phyloP scores from a whole-genome alignment of 192 early-diverging fungal species.

The Podila clonocystis region DNA sequence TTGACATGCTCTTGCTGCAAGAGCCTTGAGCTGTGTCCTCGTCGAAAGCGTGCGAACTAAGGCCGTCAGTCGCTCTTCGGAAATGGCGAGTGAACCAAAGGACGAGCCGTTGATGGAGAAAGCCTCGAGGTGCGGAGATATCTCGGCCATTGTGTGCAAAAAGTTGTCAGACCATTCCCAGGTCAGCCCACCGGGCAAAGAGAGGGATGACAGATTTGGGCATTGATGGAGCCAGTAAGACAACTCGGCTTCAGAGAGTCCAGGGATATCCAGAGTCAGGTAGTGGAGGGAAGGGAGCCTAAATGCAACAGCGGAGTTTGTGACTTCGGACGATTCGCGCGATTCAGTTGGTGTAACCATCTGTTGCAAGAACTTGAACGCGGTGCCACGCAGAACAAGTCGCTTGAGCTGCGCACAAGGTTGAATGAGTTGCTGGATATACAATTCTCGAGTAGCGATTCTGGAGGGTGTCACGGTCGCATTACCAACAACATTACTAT shows the following conservation, averaged over 20 bases:
- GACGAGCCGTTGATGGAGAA: neutral
- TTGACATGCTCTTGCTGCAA: conserved; percentile 5
- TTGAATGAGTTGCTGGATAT: neutral
- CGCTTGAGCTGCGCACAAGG: neutral
- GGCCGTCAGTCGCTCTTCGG: neutral
- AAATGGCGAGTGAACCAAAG: neutral
- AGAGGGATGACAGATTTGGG: neutral
- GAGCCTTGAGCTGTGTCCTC: neutral
- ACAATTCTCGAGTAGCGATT: neutral
- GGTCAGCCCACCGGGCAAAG: neutral
- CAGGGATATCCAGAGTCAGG: neutral
- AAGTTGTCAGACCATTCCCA: neutral
- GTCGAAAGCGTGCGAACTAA: neutral
- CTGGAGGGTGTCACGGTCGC: neutral
- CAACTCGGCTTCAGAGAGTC: neutral
- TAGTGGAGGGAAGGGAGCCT: neutral
- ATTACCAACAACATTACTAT: too few relatives aligned
- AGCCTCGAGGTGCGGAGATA: neutral
- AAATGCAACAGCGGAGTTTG: too few relatives aligned
- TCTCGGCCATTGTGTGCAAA: neutral
- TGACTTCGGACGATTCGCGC: too few relatives aligned
- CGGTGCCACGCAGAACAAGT: neutral
- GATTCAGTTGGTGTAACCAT: too few relatives aligned
- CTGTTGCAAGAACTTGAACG: neutral
- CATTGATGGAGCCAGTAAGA: neutral